Evolutionary conservation across 495 filamentous ascomycete species (phyloP), one percentile per base, ranked within the genome.

Genomic region (Polyplosphaeria fusca): DNA sequence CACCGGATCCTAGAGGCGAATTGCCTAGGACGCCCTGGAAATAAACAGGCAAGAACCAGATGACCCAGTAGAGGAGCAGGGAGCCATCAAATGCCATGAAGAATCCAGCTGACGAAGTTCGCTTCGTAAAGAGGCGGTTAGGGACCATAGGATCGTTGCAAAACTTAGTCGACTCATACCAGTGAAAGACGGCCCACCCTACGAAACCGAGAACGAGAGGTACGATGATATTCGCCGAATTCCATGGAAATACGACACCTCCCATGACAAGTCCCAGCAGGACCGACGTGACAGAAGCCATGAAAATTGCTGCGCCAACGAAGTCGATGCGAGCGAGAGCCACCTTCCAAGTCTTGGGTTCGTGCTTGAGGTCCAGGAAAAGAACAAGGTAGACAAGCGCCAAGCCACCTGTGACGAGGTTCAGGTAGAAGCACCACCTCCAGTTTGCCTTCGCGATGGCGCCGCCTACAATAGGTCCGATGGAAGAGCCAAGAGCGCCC

Each of bases 1-100:
- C 30, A 14, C 56, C 56, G 13, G 56, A 16, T 12, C 35, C 14
- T 7, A 51, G 18, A 2, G 45, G 52, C 3, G 52, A 43, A n/a
- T 46, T 45, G 3, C 35, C 45, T 3, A 19, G 44, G 3, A 58
- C 41, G 4, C 26, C 51, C 24, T 50, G 46, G 35, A 62, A 62
- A 27, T 62, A 62, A 13, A 62, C 23, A 14, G 59, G 59, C 47
- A 38, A 53, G 48, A 59, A 59, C 40, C 46, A 53, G 42, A 38
- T 46, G 39, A 61, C 58, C 58, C 42, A 61, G 12, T 55, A 44
- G 9, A 61, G 38, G 7, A 39, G 22, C 16, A 61, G 4, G 18
- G 58, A 43, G 2, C 26, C 25, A 27, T 55, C 18, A 37, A 55
- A 61, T 41, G 22, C 27, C 18, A 55, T 47, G 24, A 50, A 55